Base-by-base conservation (phyloP, 1,139 yeast species). In the Candida tropicalis region DNA sequence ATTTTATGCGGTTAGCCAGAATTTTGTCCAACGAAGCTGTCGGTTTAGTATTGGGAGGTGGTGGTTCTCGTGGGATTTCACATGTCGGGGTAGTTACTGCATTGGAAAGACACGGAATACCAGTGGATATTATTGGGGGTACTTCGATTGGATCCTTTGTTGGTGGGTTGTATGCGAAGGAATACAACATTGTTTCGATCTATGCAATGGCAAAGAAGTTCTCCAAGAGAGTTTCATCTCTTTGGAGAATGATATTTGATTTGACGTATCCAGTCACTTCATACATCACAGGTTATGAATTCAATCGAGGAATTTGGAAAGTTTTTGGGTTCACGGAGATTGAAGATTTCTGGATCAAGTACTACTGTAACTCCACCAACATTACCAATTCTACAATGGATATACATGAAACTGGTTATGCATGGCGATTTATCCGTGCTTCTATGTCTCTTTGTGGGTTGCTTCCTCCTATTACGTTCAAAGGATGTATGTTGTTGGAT, bases 391-490 rank as follows among this genome's bases (percentile, higher is more conserved):
- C 97, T 0, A 81, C 91, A 15, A 95, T 93, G 96, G 99, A 93
- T 54, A 81, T 91, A 28, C 99, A 93, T 60, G 82, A 87, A 20
- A 77, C 84, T 28, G 99, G 99, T 2, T 88, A 87, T 59, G 91
- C 96, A 20, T 93, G 99, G 99, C 72, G 98, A 50, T 93, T 87
- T 55, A 86, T 93, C 41, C 73, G 99, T 40, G 99, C 99, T 0
- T 89, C 97, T 0, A 93, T 93, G 99, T 87, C 97, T 1, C 74
- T 93, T 42, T 98, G 99, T 1, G 97, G 99, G 0, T 69, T 93
- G 29, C 70, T 93, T 23, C 99, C 99, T 2, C 96, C 96, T 0
- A 82, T 95, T 12, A 76, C 93, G 2, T 91, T 86, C 53, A 82
- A 88, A 46, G 99, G 99, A 0, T 82, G 87, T 36, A 93, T 93